phyloP scores from a whole-genome alignment of 73 alveolate species.

The Diophrys appendiculata region DNA sequence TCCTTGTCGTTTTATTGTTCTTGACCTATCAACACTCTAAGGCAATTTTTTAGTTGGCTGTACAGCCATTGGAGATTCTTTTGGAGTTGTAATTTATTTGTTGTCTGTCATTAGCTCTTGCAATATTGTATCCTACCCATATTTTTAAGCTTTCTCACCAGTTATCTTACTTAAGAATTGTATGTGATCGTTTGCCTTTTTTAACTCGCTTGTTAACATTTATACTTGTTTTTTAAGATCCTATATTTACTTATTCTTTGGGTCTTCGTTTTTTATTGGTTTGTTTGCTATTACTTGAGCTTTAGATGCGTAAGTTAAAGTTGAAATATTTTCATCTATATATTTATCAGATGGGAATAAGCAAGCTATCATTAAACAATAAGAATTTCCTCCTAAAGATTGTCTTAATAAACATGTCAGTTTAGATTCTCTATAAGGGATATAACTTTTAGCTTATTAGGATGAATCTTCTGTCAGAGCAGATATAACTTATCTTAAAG shows the following conservation, averaged over 20 bases:
- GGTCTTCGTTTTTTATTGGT: conserved; percentile 92
- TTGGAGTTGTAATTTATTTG: background rate
- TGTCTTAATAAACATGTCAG: conserved; percentile 90
- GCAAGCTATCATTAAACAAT: conserved; percentile 96
- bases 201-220: conserved; percentile 4
- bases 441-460: conserved; percentile 42
- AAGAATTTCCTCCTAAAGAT: conserved; percentile 95
- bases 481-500: conserved; percentile 88
- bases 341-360: conserved; percentile 84
- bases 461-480: conserved; percentile 71
- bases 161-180: conserved; percentile 1
- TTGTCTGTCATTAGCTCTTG: background rate
- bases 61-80: background rate
- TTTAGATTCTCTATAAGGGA: conserved; percentile 97
- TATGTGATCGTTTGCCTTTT: conserved; percentile 26
- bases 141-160: background rate
- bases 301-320: conserved; percentile 91
- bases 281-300: conserved; percentile 91
- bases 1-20: background rate
- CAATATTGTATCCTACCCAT: background rate
- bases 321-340: conserved; percentile 91
- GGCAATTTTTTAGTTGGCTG: too few species aligned
- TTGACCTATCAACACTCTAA: too few species aligned
- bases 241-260: conserved; percentile 65
- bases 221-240: conserved; percentile 58